Percentiles rank a stretch among this genome's conserved stretches.
Conservation (phyloP, 1,284 basidiomycete species). For the Cryptococcus depauperatus region DNA sequence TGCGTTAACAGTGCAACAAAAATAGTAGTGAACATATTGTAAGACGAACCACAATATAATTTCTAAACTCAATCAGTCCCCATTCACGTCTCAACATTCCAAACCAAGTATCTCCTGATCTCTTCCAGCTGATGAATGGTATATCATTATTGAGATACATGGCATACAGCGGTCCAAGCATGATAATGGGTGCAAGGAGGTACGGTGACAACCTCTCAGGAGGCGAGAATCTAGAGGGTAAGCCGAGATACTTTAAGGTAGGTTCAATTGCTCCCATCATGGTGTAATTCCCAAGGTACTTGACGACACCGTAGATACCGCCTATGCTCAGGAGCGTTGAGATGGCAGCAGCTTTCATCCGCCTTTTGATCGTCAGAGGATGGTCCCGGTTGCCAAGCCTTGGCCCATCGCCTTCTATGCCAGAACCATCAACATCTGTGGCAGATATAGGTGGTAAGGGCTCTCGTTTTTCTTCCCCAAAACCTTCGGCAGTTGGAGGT, state of each 20-base stretch:
- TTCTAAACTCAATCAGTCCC: conserved; percentile 51
- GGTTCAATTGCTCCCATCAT: conserved; percentile 10
- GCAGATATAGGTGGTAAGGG: conserved; percentile 14
- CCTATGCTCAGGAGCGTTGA: conserved; percentile 32
- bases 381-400: conserved; percentile 38
- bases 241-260: conserved; percentile 29
- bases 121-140: conserved; percentile 41
- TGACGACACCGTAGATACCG: conserved; percentile 28
- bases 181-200: conserved; percentile 68
- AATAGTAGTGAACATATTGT: no score
- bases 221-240: conserved; percentile 10
- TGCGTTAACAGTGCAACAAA: no score
- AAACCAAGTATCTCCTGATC: conserved; percentile 4
- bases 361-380: conserved; percentile 37
- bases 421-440: conserved; percentile 6
- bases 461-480: not conserved
- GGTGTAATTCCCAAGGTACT: conserved; percentile 11
- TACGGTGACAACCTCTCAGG: conserved; percentile 47
- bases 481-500: not conserved
- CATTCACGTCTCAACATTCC: conserved; percentile 13
- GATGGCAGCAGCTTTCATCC: conserved; percentile 38
- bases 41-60: conserved; percentile 67
- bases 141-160: conserved; percentile 53
- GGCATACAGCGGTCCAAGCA: conserved; percentile 71
- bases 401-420: conserved; percentile 9